Evolutionary conservation across 2,329 filamentous ascomycete species (phyloP), one percentile per base, ranked within the genome.

Genomic region (Fusarium coffeatum): DNA sequence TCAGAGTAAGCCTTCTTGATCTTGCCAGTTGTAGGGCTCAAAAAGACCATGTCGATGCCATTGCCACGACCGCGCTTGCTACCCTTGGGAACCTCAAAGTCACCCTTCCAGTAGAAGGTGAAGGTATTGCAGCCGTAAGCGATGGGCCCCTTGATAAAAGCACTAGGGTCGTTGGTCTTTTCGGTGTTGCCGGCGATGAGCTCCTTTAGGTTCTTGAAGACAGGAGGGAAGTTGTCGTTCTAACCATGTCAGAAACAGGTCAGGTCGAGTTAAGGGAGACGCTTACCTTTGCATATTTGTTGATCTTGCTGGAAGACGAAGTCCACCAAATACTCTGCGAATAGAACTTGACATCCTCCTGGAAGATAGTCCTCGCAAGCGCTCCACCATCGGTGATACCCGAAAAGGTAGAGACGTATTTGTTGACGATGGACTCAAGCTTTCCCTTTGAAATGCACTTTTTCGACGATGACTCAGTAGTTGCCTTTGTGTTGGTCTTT

Each of bases 41-140:
- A 18, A 27, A 71, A 72, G n/a, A 72, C 70, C 55, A 72, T 66
- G 13, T 73, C 68, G 7, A 72, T 66, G 0, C 70, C 70, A 7
- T 72, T 73, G 10, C 64, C 68, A 4, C 70, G 67, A 2, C 70
- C 70, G 3, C 42, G 51, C 9, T 40, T 15, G 6, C 20, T 59
- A 2, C 68, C 68, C 6, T 32, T 32, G 9, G 55, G 50, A 2
- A 71, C 64, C 7, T 64, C 40, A n/a, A 73, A 71, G 50, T 73
- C 61, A 5, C 64, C 58, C 60, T 72, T 73, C 70, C 70, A 72
- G 58, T 73, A 73, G 49, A 72, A 59, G 6, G 51, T 69, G 41
- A 72, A 73, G 15, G 54, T 64, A 58, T 73, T 73, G 55, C 70
- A 72, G n/a, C 70, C 70, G 16, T 66, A 72, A n/a, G 55, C 55